Evolutionary conservation across 768 basidiomycete species (phyloP).

Genomic region (Tubosaeta sp.): DNA sequence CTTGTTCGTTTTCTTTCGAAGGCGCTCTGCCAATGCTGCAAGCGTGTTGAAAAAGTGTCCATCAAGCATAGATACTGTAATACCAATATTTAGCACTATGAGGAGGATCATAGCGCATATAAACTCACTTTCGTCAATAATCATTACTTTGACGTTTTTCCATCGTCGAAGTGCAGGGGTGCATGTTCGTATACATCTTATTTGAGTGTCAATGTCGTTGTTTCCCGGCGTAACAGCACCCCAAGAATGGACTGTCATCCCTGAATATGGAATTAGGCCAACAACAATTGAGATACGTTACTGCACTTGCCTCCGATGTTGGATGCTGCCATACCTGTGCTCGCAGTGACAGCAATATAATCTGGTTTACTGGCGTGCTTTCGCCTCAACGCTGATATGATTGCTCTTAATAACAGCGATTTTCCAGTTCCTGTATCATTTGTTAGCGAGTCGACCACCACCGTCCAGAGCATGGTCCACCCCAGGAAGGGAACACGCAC

Average conservation of each 20-base stretch:
- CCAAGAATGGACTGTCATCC: conserved; percentile 59
- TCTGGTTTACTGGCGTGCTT: conserved; percentile 32
- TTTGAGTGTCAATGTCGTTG: conserved; percentile 42
- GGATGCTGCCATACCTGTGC: conserved; percentile 43
- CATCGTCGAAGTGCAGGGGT: conserved; percentile 54
- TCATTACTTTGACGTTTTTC: conserved; percentile 52
- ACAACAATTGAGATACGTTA: background rate
- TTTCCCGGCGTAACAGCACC: conserved; percentile 50
- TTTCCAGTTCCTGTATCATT: conserved; percentile 54
- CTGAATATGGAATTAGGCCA: conserved; percentile 23
- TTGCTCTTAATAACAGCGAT: conserved; percentile 53
- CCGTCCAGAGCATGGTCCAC: background rate
- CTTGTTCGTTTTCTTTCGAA: conserved; percentile 45
- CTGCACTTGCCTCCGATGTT: conserved; percentile 41
- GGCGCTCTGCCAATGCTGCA: conserved; percentile 43
- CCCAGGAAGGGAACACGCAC: conserved; percentile 30
- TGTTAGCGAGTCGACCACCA: background rate
- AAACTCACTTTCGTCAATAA: conserved; percentile 60
- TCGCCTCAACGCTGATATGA: conserved; percentile 47
- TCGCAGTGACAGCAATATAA: conserved; percentile 43
- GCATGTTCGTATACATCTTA: conserved; percentile 47
- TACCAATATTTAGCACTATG: background rate
- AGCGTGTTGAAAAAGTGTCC: conserved; percentile 59
- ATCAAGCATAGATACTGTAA: conserved; percentile 67
- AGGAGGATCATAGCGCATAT: background rate